Percentiles rank a stretch among this genome's conserved stretches.
phyloP scores from a whole-genome alignment of 2,329 filamentous ascomycete genomes.

The Cryphonectria parasitica region DNA sequence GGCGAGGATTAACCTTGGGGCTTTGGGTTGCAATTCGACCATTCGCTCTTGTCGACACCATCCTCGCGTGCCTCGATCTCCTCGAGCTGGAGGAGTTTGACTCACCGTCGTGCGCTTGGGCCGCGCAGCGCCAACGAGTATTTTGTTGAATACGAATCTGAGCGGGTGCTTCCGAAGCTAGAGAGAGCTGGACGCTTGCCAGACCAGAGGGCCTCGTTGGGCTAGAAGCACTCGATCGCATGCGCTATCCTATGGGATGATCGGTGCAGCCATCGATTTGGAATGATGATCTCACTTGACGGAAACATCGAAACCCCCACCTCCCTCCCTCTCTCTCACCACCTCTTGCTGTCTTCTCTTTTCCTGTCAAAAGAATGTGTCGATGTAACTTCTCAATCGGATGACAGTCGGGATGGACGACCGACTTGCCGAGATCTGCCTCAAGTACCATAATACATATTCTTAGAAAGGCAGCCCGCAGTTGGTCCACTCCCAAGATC shows the following conservation, averaged over 20 bases:
- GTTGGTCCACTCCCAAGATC: neutral
- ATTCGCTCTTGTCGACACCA: neutral
- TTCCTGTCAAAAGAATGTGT: neutral
- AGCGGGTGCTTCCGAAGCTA: neutral
- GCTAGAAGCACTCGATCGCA: neutral
- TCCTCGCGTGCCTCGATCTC: neutral
- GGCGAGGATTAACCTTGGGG: neutral
- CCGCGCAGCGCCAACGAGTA: neutral
- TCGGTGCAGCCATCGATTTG: neutral
- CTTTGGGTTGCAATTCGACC: neutral
- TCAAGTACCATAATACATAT: neutral
- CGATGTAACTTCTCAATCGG: neutral
- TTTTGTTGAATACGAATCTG: neutral
- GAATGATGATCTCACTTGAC: neutral
- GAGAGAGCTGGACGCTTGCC: neutral
- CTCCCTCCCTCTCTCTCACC: neutral
- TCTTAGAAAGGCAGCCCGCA: neutral
- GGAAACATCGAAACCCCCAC: neutral
- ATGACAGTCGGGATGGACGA: neutral
- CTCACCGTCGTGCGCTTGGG: neutral
- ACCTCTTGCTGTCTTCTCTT: neutral
- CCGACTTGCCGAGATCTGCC: neutral
- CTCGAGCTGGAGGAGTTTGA: neutral
- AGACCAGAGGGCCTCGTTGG: neutral
- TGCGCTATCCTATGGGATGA: neutral